These are phyloP conservation scores for Fusarium brachygibbosum DNA, from an alignment of 2,329 filamentous ascomycete genomes.

Conservation along the genomic window DNA sequence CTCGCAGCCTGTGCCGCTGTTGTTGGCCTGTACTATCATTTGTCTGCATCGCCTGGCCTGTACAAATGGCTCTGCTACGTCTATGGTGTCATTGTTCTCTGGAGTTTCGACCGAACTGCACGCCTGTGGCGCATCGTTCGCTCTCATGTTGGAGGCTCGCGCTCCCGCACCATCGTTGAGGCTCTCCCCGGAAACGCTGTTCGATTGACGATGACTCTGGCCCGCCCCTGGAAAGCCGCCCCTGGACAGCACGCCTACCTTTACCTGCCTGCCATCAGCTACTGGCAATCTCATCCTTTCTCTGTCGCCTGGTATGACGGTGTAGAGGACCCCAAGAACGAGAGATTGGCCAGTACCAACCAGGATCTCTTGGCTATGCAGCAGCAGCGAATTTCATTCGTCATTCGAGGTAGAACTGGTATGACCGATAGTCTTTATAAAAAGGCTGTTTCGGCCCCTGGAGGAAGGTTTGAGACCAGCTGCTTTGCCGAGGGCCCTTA, in stretches of 20 bases:
- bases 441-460: slow-evolving; percentile 72
- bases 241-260: slow-evolving; percentile 85
- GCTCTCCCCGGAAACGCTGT: slow-evolving; percentile 81
- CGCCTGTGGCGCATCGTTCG: slow-evolving; percentile 73
- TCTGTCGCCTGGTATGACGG: slow-evolving; percentile 84
- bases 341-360: slow-evolving; percentile 71
- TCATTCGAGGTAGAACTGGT: slow-evolving; percentile 80
- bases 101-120: slow-evolving; percentile 72
- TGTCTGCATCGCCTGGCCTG: slow-evolving; percentile 61
- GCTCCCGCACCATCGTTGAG: slow-evolving; percentile 78
- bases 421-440: slow-evolving; percentile 79
- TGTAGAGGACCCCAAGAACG: slow-evolving; percentile 62
- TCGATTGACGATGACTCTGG: slow-evolving; percentile 79
- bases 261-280: slow-evolving; percentile 79
- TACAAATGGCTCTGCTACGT: slow-evolving; percentile 67
- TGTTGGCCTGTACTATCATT: slow-evolving; percentile 76
- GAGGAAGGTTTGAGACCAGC: slow-evolving; percentile 71
- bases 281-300: slow-evolving; percentile 84
- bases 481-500: slow-evolving; percentile 84
- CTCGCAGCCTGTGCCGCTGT: slow-evolving; percentile 70
- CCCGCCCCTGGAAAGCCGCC: slow-evolving; percentile 80
- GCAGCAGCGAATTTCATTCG: slow-evolving; percentile 76
- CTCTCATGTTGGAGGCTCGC: slow-evolving; percentile 75
- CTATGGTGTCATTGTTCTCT: slow-evolving; percentile 73
- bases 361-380: slow-evolving; percentile 70